phyloP scores from a whole-genome alignment of 768 basidiomycete genomes.

The Coprinopsis sp. region DNA sequence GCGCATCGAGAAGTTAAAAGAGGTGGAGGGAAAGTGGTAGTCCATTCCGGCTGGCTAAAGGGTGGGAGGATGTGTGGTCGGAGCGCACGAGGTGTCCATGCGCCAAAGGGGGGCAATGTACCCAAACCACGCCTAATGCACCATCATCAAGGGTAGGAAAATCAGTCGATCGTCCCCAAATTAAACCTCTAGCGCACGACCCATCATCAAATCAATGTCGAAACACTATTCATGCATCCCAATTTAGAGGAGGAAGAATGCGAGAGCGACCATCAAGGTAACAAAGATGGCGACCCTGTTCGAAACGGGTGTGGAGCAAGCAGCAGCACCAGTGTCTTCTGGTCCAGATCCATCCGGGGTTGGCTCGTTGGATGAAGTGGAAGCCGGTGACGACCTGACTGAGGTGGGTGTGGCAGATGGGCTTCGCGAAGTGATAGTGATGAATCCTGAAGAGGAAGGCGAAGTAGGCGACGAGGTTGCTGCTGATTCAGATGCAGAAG shows the following conservation, averaged over 20 bases:
- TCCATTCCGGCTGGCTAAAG: neutral
- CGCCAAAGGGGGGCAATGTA: neutral
- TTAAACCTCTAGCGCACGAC: too few relatives aligned
- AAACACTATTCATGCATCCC: neutral
- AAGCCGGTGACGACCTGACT: constrained; percentile 1
- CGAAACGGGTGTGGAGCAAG: constrained; percentile 7
- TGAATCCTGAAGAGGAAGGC: constrained; percentile 2
- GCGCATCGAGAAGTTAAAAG: neutral
- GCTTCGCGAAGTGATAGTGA: neutral
- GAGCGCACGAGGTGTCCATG: neutral
- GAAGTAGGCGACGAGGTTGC: constrained; percentile 12
- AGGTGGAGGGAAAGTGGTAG: neutral
- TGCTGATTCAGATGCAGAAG: constrained; percentile 3
- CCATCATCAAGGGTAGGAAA: too few relatives aligned
- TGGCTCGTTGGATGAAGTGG: neutral
- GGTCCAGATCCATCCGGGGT: neutral
- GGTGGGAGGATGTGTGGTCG: neutral
- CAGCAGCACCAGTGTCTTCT: neutral
- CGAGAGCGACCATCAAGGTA: neutral
- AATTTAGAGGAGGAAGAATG: constrained; percentile 8
- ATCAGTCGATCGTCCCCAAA: too few relatives aligned
- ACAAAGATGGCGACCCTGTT: constrained; percentile 2
- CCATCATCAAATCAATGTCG: too few relatives aligned
- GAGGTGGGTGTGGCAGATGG: constrained; percentile 6
- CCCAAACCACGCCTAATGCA: too few relatives aligned